Evolutionary conservation across 768 basidiomycete species (phyloP).

Genomic region (Goffeauzyma gilvescens): DNA sequence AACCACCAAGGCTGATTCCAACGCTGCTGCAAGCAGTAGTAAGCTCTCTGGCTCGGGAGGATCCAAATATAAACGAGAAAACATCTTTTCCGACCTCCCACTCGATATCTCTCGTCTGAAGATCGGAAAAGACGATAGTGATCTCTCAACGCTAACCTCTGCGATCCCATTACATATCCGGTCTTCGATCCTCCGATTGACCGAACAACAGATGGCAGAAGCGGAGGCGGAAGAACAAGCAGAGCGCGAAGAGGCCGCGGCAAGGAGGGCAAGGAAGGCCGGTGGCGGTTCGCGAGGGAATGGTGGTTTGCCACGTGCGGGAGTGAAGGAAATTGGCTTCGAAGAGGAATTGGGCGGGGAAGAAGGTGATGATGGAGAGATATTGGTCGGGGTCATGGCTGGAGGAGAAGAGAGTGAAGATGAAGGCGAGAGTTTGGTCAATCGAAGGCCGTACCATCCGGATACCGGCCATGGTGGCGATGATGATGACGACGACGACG

Average conservation of each 20-base stretch:
- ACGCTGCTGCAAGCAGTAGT: no score
- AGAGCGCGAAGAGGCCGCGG: constrained; percentile 20
- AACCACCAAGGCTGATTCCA: no score
- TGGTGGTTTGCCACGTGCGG: no score
- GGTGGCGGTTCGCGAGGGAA: no score
- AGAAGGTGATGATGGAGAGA: constrained; percentile 5
- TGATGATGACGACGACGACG: constrained; percentile 11
- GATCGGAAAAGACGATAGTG: constrained; percentile 40
- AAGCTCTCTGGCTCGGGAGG: no score
- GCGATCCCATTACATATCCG: constrained; percentile 54
- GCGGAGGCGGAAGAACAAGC: constrained; percentile 33
- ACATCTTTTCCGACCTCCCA: constrained; percentile 54
- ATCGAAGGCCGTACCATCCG: not conserved
- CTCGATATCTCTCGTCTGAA: constrained; percentile 47
- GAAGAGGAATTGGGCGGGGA: constrained; percentile 39
- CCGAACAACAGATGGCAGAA: constrained; percentile 53
- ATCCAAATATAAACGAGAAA: constrained; percentile 34
- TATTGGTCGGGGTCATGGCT: constrained; percentile 1
- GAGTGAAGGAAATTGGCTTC: constrained; percentile 31
- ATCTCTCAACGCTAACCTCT: constrained; percentile 4
- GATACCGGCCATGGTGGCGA: not conserved
- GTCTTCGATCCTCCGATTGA: constrained; percentile 57
- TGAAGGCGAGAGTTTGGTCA: constrained; percentile 3
- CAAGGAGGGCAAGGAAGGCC: constrained; percentile 13
- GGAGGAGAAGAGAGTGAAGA: constrained; percentile 8